A percentile compares a stretch with the other conserved stretches of the same genome.
Evolutionary conservation across 352 stramenopile species (phyloP).

Genomic region (Lagenidium sp.): DNA sequence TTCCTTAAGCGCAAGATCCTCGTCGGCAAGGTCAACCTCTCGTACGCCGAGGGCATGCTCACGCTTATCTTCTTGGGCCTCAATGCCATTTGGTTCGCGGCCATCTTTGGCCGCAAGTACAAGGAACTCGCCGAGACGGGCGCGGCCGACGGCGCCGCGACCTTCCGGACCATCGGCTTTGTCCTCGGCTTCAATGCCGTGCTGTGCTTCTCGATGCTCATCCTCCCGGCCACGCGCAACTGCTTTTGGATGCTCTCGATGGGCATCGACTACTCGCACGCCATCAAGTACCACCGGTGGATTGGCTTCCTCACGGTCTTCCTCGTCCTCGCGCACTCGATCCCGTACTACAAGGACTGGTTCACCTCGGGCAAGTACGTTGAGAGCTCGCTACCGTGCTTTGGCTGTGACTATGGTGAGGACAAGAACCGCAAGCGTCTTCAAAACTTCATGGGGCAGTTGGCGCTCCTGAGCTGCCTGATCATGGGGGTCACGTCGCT

Average conservation of each 20-base stretch:
- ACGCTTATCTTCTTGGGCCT: conserved; percentile 63
- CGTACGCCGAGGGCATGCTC: conserved; percentile 68
- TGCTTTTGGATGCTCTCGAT: conserved; percentile 83
- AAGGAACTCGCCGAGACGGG: conserved; percentile 33
- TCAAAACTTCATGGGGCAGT: conserved; percentile 66
- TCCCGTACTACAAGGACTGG: conserved; percentile 73
- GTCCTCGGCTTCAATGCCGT: conserved; percentile 60
- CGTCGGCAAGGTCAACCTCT: conserved; percentile 58
- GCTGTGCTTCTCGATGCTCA: conserved; percentile 19
- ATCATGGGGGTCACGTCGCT: conserved; percentile 75
- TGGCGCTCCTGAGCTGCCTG: conserved; percentile 60
- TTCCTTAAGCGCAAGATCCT: conserved; percentile 81
- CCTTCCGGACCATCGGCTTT: conserved; percentile 44
- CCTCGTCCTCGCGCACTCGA: conserved; percentile 47
- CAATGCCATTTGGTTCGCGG: conserved; percentile 75
- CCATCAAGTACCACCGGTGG: conserved; percentile 85
- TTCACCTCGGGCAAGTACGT: conserved; percentile 44
- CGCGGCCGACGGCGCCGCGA: conserved; percentile 25
- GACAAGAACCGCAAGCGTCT: conserved; percentile 45
- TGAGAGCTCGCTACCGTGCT: conserved; percentile 45
- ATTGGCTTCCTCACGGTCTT: conserved; percentile 68
- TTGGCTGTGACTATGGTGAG: conserved; percentile 58
- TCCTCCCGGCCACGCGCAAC: conserved; percentile 39
- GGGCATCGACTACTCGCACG: conserved; percentile 80
- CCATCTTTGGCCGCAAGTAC: conserved; percentile 69